A percentile compares a stretch with the other conserved stretches of the same genome.
Conservation (phyloP, 176 grass and related monocot genomes). For the Chloris gayana region DNA sequence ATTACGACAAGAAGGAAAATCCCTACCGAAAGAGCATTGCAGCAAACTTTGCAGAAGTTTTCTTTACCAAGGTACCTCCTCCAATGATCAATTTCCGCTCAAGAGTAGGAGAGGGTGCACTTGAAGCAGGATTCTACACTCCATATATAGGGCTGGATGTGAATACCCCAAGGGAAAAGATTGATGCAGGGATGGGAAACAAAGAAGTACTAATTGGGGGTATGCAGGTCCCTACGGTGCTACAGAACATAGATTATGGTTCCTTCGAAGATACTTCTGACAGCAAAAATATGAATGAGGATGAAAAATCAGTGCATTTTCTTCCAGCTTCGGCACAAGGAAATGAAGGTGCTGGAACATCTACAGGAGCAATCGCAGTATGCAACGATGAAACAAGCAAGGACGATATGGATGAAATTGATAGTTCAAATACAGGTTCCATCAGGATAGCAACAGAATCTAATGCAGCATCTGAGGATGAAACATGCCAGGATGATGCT, state of each 20-base stretch:
- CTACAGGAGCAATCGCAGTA: slow-evolving; percentile 9
- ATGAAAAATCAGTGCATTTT: slow-evolving; percentile 12
- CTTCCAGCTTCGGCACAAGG: slow-evolving; percentile 19
- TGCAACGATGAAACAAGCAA: slow-evolving; percentile 35
- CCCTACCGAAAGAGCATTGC: slow-evolving; percentile 55
- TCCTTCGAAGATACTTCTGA: slow-evolving; percentile 48
- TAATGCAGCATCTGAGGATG: slow-evolving; percentile 16
- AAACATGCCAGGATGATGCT: slow-evolving; percentile 13
- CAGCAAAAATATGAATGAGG: slow-evolving; percentile 9
- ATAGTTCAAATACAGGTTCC: slow-evolving; percentile 28
- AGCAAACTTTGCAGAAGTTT: slow-evolving; percentile 55
- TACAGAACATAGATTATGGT: slow-evolving; percentile 74
- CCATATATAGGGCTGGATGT: slow-evolving; percentile 51
- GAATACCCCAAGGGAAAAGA: slow-evolving; percentile 41
- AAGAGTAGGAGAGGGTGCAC: slow-evolving; percentile 45
- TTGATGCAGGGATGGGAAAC: slow-evolving; percentile 39
- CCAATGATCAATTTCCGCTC: slow-evolving; percentile 61
- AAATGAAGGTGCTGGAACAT: slow-evolving; percentile 45
- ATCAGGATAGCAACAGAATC: slow-evolving; percentile 6
- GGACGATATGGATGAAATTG: slow-evolving; percentile 21
- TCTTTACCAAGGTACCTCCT: slow-evolving; percentile 60
- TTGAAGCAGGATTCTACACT: slow-evolving; percentile 54
- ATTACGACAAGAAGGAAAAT: slow-evolving; percentile 63
- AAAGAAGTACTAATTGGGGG: slow-evolving; percentile 41
- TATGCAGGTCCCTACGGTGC: slow-evolving; percentile 55